phyloP scores from a whole-genome alignment of 345 rosid species.

The Angophora floribunda region DNA sequence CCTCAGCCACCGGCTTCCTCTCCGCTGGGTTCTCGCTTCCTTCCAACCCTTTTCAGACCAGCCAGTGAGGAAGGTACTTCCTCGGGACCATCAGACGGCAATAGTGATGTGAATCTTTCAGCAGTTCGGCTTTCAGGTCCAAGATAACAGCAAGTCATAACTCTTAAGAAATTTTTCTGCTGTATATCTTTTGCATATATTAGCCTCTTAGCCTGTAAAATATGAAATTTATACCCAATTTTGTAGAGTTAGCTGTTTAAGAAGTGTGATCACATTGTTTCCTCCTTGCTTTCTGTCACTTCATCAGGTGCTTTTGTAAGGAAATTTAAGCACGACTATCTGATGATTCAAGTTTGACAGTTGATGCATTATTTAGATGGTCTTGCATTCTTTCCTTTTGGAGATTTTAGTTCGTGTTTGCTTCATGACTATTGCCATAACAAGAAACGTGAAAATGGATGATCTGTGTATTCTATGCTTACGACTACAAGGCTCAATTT shows the following conservation, averaged over 20 bases:
- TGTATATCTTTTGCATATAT: not conserved
- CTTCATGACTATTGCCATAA: not conserved
- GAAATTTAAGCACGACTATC: not conserved
- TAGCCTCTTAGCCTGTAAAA: not conserved
- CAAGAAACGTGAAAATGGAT: not conserved
- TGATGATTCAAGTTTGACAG: not conserved
- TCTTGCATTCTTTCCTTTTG: not conserved
- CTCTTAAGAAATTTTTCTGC: not conserved
- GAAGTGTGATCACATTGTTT: not conserved
- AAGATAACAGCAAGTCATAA: constrained; percentile 30
- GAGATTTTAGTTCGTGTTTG: not conserved
- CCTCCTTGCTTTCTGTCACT: not conserved
- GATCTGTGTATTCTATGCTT: not conserved
- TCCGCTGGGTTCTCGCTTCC: constrained; percentile 52
- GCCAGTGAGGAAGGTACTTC: constrained; percentile 58
- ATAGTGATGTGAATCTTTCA: constrained; percentile 60
- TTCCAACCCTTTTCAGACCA: constrained; percentile 27
- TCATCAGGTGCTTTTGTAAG: not conserved
- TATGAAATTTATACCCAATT: not conserved
- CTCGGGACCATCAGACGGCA: constrained; percentile 67
- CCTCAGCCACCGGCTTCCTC: constrained; percentile 56
- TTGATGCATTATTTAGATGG: not conserved
- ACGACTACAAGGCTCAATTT: not conserved
- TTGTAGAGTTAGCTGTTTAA: not conserved
- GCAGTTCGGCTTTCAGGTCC: constrained; percentile 89